Evolutionary conservation across 176 grass and related monocot species (phyloP).

Genomic region (Thinopyrum elongatum): DNA sequence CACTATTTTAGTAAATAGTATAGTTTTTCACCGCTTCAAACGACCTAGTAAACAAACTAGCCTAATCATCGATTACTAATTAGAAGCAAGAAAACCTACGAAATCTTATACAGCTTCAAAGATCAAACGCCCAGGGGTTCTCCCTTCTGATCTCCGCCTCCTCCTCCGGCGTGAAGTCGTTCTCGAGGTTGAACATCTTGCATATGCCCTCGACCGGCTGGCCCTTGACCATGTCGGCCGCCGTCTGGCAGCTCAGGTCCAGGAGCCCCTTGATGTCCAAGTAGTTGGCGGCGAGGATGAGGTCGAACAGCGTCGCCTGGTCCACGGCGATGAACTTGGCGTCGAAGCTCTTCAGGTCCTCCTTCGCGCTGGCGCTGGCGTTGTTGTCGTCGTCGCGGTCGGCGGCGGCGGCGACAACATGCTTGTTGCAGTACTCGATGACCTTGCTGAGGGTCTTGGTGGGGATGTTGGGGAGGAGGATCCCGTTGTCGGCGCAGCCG

Average conservation of each 20-base stretch:
- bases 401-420: conserved; percentile 1
- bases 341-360: background rate
- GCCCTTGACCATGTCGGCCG: background rate
- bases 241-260: background rate
- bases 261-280: background rate
- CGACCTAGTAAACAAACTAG: too few relatives aligned
- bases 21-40: too few relatives aligned
- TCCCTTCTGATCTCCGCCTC: background rate
- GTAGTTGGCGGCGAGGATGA: background rate
- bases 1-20: too few relatives aligned
- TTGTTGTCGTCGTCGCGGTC: background rate
- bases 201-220: background rate
- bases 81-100: too few relatives aligned
- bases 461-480: conserved; percentile 18
- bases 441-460: conserved; percentile 57
- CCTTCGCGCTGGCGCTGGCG: background rate
- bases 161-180: background rate
- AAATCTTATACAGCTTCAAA: too few relatives aligned
- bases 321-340: background rate
- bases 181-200: background rate
- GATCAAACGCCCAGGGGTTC: too few relatives aligned
- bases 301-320: background rate
- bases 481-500: background rate
- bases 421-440: conserved; percentile 68
- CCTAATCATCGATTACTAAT: too few relatives aligned